phyloP scores from a whole-genome alignment of 106 monocot genomes.

The Dendrobium officinale region DNA sequence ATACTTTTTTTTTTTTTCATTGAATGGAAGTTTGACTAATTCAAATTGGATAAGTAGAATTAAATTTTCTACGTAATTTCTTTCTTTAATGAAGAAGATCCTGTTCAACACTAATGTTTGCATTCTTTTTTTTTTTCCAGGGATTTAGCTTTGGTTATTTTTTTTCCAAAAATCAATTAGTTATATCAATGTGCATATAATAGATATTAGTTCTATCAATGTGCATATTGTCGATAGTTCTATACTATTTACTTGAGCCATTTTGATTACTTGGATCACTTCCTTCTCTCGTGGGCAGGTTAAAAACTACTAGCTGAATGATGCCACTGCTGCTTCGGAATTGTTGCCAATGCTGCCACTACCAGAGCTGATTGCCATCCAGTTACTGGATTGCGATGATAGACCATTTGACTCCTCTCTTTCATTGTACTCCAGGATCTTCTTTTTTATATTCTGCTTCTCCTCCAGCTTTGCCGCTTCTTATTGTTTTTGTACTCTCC shows the following conservation, averaged over 20 bases:
- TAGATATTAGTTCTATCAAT: background rate
- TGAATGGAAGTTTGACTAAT: background rate
- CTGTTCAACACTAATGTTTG: background rate
- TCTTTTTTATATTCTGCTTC: constrained; percentile 81
- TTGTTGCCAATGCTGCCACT: constrained; percentile 11
- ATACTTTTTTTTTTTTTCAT: background rate
- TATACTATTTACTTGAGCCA: background rate
- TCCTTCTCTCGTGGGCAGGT: constrained; percentile 63
- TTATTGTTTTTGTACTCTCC: constrained; percentile 82
- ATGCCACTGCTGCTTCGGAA: constrained; percentile 24
- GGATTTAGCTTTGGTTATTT: background rate
- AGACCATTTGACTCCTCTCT: constrained; percentile 74
- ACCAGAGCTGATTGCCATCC: constrained; percentile 36
- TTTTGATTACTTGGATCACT: constrained; percentile 19
- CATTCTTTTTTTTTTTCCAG: too few relatives aligned
- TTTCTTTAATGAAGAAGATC: background rate
- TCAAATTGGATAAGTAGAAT: background rate
- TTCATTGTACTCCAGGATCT: constrained; percentile 95
- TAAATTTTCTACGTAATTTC: background rate
- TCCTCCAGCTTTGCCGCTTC: constrained; percentile 91
- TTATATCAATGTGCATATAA: background rate
- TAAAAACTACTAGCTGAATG: constrained; percentile 43
- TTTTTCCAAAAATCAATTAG: background rate
- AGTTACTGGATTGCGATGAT: constrained; percentile 33
- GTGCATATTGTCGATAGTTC: background rate